A percentile compares a stretch with the other conserved stretches of the same genome.
Conservation (phyloP, 805 yeast genomes). For the Starmerella etchellsii region DNA sequence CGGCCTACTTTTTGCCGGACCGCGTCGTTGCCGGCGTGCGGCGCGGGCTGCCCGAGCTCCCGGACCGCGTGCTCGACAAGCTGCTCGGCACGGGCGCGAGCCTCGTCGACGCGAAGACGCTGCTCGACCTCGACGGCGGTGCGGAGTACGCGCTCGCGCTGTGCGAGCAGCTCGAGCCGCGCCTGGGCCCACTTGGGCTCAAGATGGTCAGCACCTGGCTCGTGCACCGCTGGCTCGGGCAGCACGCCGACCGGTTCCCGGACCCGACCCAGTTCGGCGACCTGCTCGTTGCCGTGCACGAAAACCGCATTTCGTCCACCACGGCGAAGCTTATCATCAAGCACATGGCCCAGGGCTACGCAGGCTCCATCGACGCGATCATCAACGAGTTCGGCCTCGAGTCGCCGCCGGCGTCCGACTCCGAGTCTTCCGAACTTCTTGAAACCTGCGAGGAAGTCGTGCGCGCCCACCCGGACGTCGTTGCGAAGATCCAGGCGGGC, state of each 20-base stretch:
- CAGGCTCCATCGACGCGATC: slow-evolving; percentile 30
- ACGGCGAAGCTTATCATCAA: slow-evolving; percentile 55
- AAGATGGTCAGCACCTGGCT: slow-evolving; percentile 61
- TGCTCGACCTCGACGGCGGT: slow-evolving; percentile 38
- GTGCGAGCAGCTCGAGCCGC: slow-evolving; percentile 19
- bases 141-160: slow-evolving; percentile 30
- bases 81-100: slow-evolving; percentile 36
- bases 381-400: slow-evolving; percentile 39
- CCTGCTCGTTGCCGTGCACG: slow-evolving; percentile 39
- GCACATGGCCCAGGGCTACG: slow-evolving; percentile 32
- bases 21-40: slow-evolving; percentile 34
- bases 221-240: slow-evolving; percentile 67
- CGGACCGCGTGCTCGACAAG: slow-evolving; percentile 42
- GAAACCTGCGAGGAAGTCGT: slow-evolving; percentile 38
- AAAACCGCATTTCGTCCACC: slow-evolving; percentile 42
- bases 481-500: slow-evolving; percentile 43
- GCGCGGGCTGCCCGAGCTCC: slow-evolving; percentile 37
- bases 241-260: slow-evolving; percentile 36
- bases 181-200: slow-evolving; percentile 14
- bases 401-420: slow-evolving; percentile 21
- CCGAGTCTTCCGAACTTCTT: slow-evolving; percentile 29
- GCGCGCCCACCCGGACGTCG: slow-evolving; percentile 38
- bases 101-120: slow-evolving; percentile 61
- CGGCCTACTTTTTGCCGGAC: slow-evolving; percentile 38
- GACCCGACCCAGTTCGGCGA: slow-evolving; percentile 39